Base-by-base conservation (phyloP, 1,284 basidiomycete genomes). In the Lentinus polychrous region DNA sequence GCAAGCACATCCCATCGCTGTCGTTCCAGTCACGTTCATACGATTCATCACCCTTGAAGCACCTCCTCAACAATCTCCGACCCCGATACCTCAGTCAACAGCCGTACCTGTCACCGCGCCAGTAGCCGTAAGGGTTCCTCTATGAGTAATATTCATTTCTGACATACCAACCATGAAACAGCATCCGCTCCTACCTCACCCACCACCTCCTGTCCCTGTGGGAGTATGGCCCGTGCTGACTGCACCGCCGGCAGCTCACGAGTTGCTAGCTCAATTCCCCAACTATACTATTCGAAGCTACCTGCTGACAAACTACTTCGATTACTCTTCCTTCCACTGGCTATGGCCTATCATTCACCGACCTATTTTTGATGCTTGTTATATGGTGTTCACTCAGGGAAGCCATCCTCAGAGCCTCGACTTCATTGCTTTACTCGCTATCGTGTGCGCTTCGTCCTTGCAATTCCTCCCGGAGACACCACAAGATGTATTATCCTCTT, bases 401-500 rank as follows among this genome's bases (percentile, higher is more conserved):
- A 22, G 38, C 10, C 44, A 57, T 15, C 51, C 54, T 5, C 57
- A 58, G 4, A 49, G 43, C 31, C 27, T 56, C 31, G 58, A 60
- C 14, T 60, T 53, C 18, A 37, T 59, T 10, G 54, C 56, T 1
- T 49, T 60, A 11, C 45, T 60, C 3, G 50, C 58, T 12, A 57
- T 58, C 22, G 50, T 55, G 12, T 57, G 56, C 41, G 58, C 58
- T n/a, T 46, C 45, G 1, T 50, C 58, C 12, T 48, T 60, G 43
- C 58, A 60, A 33, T 60, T 57, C 36, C 46, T 60, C 15, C 57
- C 58, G 2, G 55, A 57, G 46, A 53, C 35, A 11, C 45, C 52
- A 15, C 46, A 60, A 34, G 58, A 57, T 22, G 58, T 60, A 38
- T 23, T 56, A 34, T 34, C n/a, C n/a, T n/a, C 15, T 18, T 17